Percentiles rank a stretch among this genome's conserved stretches.
These are phyloP conservation scores for Dactylellina leptospora DNA, from an alignment of 2,329 filamentous ascomycete species.

Conservation along the genomic window DNA sequence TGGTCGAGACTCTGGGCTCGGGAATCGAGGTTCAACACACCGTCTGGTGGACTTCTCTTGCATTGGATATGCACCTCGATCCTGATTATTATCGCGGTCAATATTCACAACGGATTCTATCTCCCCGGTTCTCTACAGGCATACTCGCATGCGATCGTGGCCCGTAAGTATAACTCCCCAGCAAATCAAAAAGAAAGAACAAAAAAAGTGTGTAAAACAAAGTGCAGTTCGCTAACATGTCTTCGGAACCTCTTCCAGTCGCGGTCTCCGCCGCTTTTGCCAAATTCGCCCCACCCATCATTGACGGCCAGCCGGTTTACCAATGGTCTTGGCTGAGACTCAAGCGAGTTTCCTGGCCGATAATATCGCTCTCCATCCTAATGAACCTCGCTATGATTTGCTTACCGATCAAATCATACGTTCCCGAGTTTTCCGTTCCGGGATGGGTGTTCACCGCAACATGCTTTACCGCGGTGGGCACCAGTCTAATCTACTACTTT, in stretches of 20 bases:
- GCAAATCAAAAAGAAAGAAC: too few species aligned
- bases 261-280: slow-evolving; percentile 30
- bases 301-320: slow-evolving; percentile 21
- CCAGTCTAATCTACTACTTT: slow-evolving; percentile 27
- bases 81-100: slow-evolving; percentile 55
- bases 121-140: slow-evolving; percentile 31
- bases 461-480: slow-evolving; percentile 21
- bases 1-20: slow-evolving; percentile 60
- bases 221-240: neutral
- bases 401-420: slow-evolving; percentile 27
- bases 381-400: slow-evolving; percentile 48
- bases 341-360: slow-evolving; percentile 31
- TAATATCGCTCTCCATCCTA: slow-evolving; percentile 21
- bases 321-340: slow-evolving; percentile 36
- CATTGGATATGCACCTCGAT: slow-evolving; percentile 59
- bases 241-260: slow-evolving; percentile 17
- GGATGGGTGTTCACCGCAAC: slow-evolving; percentile 36
- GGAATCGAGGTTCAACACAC: slow-evolving; percentile 60
- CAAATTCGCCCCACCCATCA: slow-evolving; percentile 18
- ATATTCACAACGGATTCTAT: slow-evolving; percentile 30
- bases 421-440: slow-evolving; percentile 35
- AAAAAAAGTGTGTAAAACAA: neutral
- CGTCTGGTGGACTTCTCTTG: slow-evolving; percentile 59
- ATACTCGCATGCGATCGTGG: slow-evolving; percentile 37
- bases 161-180: slow-evolving; percentile 25